Evolutionary conservation across 2,329 filamentous ascomycete genomes (phyloP).

Genomic region (Alternaria alternata): DNA sequence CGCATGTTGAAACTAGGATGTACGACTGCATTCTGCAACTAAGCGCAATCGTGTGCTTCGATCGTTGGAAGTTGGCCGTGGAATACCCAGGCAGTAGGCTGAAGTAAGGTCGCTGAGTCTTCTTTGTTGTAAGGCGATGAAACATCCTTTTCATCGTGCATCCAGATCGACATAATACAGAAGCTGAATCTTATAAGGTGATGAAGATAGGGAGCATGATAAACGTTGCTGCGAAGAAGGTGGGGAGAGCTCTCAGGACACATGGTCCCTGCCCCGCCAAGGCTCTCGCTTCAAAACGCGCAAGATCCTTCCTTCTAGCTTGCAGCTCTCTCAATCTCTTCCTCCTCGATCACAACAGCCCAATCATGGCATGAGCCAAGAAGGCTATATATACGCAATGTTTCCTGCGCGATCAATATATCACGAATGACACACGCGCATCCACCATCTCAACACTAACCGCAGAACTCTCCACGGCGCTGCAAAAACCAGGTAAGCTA

Average conservation of each 20-base stretch:
- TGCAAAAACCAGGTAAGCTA: background rate
- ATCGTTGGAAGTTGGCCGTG: background rate
- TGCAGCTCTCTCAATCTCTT: background rate
- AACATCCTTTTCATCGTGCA: too few species aligned
- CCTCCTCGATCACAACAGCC: background rate
- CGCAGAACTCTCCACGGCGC: background rate
- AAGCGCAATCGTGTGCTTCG: background rate
- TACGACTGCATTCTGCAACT: background rate
- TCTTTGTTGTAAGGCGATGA: too few species aligned
- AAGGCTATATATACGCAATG: fast-evolving
- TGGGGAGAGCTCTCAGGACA: background rate
- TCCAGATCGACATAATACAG: too few species aligned
- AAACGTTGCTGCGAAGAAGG: background rate
- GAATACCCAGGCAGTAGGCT: background rate
- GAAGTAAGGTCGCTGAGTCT: too few species aligned
- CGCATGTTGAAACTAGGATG: background rate
- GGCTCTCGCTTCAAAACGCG: conserved; percentile 7
- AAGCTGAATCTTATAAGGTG: too few species aligned
- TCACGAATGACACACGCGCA: background rate
- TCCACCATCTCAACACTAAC: background rate
- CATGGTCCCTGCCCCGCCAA: conserved; percentile 13
- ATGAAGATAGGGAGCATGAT: too few species aligned
- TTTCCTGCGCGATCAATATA: background rate
- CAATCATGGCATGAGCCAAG: background rate
- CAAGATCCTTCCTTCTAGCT: background rate